Percentiles rank a stretch among this genome's conserved stretches.
Evolutionary conservation across 2,329 filamentous ascomycete genomes (phyloP).

Genomic region (Pyricularia pennisetigena): DNA sequence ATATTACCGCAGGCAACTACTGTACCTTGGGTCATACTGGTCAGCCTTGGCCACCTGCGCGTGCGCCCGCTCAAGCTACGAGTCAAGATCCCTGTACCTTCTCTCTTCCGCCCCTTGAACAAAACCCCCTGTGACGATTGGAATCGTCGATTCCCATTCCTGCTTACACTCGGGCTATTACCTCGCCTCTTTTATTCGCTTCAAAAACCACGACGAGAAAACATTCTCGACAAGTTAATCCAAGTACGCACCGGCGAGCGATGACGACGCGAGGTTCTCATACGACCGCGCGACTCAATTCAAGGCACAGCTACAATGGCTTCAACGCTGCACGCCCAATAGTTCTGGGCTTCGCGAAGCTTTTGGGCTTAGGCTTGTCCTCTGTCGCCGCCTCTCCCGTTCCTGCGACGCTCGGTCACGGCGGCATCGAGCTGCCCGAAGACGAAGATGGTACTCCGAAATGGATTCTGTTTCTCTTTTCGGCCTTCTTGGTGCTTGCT

Average conservation of each 20-base stretch:
- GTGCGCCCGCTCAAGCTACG: not conserved
- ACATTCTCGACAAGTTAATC: not conserved
- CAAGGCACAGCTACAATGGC: slow-evolving; percentile 13
- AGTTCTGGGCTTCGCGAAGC: slow-evolving; percentile 39
- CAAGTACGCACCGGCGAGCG: not conserved
- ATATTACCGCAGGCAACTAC: not conserved
- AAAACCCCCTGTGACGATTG: not conserved
- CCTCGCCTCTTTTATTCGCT: not conserved
- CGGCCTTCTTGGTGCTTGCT: slow-evolving; percentile 70
- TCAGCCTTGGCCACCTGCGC: not conserved
- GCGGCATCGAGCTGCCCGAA: slow-evolving; percentile 30
- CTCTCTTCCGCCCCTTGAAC: not conserved
- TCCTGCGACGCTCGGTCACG: slow-evolving; percentile 16
- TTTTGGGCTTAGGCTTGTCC: slow-evolving; percentile 38
- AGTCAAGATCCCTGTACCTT: not conserved
- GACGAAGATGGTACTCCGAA: slow-evolving; percentile 53
- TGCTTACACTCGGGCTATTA: not conserved
- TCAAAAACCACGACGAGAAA: not conserved
- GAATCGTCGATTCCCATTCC: not conserved
- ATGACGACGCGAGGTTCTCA: slow-evolving; percentile 1
- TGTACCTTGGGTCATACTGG: not conserved
- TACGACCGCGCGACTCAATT: not conserved
- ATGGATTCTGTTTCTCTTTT: slow-evolving; percentile 74
- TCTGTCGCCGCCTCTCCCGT: slow-evolving; percentile 39
- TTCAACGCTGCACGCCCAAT: slow-evolving; percentile 34